Evolutionary conservation across 257 asterid species (phyloP).

Genomic region (Salvia splendens): DNA sequence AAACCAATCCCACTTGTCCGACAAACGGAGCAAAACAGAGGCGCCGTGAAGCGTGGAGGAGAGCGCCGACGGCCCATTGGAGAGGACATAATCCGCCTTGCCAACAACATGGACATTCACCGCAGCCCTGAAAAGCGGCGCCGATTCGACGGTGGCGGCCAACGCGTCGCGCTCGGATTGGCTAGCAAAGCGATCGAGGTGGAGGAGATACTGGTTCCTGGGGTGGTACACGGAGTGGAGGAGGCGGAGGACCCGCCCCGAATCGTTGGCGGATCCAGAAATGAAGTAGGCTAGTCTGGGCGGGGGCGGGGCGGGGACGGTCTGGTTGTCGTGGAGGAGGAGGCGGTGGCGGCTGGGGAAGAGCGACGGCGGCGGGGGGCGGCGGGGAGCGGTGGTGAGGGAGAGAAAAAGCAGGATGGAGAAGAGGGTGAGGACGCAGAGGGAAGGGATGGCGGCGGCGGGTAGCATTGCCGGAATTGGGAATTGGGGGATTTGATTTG

Average conservation of each 20-base stretch:
- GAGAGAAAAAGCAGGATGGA: constrained; percentile 59
- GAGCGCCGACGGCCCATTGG: constrained; percentile 65
- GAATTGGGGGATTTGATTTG: constrained; percentile 23
- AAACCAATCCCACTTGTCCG: constrained; percentile 88
- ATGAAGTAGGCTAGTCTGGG: constrained; percentile 79
- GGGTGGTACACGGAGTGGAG: constrained; percentile 82
- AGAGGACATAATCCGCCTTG: constrained; percentile 59
- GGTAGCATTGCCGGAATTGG: constrained; percentile 33
- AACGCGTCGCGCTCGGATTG: constrained; percentile 67
- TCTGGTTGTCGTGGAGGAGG: constrained; percentile 40
- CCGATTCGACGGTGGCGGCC: constrained; percentile 59
- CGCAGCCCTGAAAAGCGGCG: constrained; percentile 64
- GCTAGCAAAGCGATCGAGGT: constrained; percentile 64
- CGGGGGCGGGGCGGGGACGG: constrained; percentile 49
- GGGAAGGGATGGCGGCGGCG: constrained; percentile 33
- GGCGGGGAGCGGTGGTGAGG: constrained; percentile 47
- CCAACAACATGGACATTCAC: constrained; percentile 81
- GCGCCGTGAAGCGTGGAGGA: constrained; percentile 86
- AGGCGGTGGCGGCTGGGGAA: constrained; percentile 50
- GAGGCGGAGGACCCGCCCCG: constrained; percentile 62
- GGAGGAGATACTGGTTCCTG: constrained; percentile 66
- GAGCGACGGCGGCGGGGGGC: constrained; percentile 49
- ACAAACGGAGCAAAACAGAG: constrained; percentile 57
- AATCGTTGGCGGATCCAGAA: constrained; percentile 70
- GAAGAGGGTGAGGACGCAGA: constrained; percentile 52